These are phyloP conservation scores for Aspergillus sp. DNA, from an alignment of 2,329 filamentous ascomycete genomes.

Conservation along the genomic window DNA sequence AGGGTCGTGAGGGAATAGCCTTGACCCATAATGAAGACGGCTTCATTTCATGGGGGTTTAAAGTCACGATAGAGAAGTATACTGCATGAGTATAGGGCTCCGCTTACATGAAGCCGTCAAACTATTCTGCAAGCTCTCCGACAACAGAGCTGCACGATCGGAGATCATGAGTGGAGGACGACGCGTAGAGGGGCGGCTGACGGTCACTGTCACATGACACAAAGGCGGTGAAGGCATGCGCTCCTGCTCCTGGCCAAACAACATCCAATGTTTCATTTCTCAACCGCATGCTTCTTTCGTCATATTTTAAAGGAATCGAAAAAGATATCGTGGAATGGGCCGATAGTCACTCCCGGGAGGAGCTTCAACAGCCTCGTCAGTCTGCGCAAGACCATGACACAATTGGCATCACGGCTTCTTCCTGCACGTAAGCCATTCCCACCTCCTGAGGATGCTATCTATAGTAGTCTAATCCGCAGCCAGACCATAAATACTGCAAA, in stretches of 20 bases:
- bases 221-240: constrained; percentile 14
- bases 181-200: neutral
- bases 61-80: neutral
- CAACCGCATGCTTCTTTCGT: neutral
- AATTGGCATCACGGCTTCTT: neutral
- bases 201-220: constrained; percentile 14
- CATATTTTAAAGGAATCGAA: neutral
- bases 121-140: constrained; percentile 1
- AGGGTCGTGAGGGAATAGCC: constrained; percentile 93
- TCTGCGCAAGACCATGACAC: neutral
- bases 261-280: neutral
- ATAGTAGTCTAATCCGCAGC: neutral
- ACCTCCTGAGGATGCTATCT: neutral
- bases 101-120: neutral
- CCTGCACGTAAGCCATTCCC: neutral
- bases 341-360: neutral
- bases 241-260: neutral
- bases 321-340: neutral
- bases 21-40: constrained; percentile 75
- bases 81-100: neutral
- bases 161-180: constrained; percentile 3
- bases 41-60: constrained; percentile 34
- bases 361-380: neutral
- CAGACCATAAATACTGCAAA: neutral
- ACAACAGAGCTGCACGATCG: neutral